phyloP scores from a whole-genome alignment of 2,329 filamentous ascomycete genomes.

The Lizonia empirigonia region DNA sequence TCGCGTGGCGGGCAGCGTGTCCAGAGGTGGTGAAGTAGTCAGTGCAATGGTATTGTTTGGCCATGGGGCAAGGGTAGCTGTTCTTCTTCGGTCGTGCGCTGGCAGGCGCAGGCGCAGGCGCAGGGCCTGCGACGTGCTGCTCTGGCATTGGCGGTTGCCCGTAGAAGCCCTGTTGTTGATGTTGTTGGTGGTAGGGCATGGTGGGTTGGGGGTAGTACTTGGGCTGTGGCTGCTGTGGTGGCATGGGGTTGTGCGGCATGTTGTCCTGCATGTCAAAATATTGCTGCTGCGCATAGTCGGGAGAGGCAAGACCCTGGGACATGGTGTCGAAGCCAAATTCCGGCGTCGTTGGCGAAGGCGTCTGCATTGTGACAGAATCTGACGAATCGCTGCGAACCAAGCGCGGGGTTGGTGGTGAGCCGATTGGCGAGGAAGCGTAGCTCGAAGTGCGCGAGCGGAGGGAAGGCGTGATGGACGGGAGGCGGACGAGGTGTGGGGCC shows the following conservation, averaged over 20 bases:
- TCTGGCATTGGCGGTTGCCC: constrained; percentile 21
- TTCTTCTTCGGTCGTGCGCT: constrained; percentile 61
- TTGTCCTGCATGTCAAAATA: constrained; percentile 32
- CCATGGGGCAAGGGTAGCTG: constrained; percentile 75
- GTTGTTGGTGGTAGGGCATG: constrained; percentile 31
- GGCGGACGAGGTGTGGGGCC: constrained; percentile 41
- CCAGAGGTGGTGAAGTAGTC: constrained; percentile 86
- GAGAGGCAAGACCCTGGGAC: constrained; percentile 31
- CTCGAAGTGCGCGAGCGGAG: constrained; percentile 50
- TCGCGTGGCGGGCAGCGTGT: constrained; percentile 82
- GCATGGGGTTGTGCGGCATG: constrained; percentile 24
- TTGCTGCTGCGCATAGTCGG: constrained; percentile 33
- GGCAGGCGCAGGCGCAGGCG: constrained; percentile 50
- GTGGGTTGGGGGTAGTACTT: too few relatives aligned
- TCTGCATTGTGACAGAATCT: constrained; percentile 52
- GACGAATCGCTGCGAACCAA: constrained; percentile 55
- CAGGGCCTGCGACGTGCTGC: constrained; percentile 42
- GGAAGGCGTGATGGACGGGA: constrained; percentile 44
- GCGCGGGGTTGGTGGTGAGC: constrained; percentile 54
- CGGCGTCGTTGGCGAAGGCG: constrained; percentile 56
- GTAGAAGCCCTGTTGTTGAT: constrained; percentile 22
- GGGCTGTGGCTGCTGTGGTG: too few relatives aligned
- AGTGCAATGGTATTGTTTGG: constrained; percentile 72
- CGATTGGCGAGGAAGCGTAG: constrained; percentile 54
- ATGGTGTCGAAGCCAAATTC: constrained; percentile 42